These are phyloP conservation scores for Trypanosoma scelopori DNA, from an alignment of 208 protist species.

Conservation along the genomic window DNA sequence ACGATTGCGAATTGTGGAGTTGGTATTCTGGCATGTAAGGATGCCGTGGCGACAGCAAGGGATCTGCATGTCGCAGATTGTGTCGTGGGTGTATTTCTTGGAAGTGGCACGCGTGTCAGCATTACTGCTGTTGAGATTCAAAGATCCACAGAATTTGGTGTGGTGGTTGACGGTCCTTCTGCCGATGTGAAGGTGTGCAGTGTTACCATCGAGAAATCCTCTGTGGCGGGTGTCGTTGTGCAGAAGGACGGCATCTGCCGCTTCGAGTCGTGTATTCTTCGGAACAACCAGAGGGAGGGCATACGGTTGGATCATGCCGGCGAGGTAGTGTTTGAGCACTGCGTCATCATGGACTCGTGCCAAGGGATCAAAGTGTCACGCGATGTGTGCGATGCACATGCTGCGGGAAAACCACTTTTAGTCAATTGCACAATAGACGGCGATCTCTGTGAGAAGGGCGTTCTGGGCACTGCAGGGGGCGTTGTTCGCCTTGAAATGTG, in stretches of 20 bases:
- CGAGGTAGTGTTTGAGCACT: constrained; percentile 22
- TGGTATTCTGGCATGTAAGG: constrained; percentile 10
- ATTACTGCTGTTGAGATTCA: constrained; percentile 13
- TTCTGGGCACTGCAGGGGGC: neutral
- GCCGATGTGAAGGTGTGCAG: constrained; percentile 15
- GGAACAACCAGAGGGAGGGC: constrained; percentile 9
- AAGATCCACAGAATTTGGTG: constrained; percentile 25
- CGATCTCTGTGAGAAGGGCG: constrained; percentile 16
- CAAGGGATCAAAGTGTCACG: constrained; percentile 4
- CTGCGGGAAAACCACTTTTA: constrained; percentile 4
- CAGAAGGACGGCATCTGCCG: constrained; percentile 7
- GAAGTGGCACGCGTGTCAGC: constrained; percentile 11
- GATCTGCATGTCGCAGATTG: constrained; percentile 25
- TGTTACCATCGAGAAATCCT: constrained; percentile 21
- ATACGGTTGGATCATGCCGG: constrained; percentile 15
- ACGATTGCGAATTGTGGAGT: constrained; percentile 17
- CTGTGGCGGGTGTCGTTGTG: constrained; percentile 29
- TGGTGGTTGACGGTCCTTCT: constrained; percentile 28
- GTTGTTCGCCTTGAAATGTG: constrained; percentile 15
- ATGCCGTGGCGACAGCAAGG: constrained; percentile 6
- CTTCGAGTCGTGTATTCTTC: constrained; percentile 28
- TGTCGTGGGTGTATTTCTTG: constrained; percentile 25
- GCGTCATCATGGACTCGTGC: constrained; percentile 14
- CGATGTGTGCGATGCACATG: neutral
- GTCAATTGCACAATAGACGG: constrained; percentile 29